Evolutionary conservation across 192 early-diverging fungal genomes (phyloP).

Genomic region (Backusella macrospora): DNA sequence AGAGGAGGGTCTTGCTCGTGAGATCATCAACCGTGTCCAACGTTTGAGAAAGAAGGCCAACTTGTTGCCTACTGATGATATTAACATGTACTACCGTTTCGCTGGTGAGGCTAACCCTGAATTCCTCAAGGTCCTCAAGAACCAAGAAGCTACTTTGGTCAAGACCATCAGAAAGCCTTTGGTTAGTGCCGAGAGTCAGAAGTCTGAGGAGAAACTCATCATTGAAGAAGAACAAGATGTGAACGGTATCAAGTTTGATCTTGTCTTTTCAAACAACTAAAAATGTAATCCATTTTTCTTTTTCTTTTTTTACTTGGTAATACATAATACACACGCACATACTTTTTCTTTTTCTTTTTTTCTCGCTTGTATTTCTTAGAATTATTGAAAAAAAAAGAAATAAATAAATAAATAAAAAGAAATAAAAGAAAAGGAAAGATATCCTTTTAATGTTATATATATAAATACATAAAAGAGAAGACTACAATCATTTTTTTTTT

Average conservation of each 20-base stretch:
- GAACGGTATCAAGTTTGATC: constrained; percentile 77
- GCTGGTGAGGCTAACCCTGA: constrained; percentile 68
- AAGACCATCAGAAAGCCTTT: constrained; percentile 77
- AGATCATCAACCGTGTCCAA: constrained; percentile 97
- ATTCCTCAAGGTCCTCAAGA: constrained; percentile 70
- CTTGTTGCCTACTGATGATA: constrained; percentile 85
- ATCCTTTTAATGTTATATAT: no score
- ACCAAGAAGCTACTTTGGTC: constrained; percentile 73
- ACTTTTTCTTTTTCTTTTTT: no score
- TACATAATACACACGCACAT: no score
- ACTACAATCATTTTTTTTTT: no score
- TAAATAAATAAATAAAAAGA: no score
- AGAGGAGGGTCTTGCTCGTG: constrained; percentile 90
- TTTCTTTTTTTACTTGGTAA: no score
- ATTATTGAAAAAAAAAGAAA: no score
- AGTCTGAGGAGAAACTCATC: constrained; percentile 57
- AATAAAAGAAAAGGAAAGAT: no score
- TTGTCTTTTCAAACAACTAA: constrained; percentile 58
- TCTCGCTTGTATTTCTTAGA: no score
- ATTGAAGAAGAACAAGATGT: constrained; percentile 87
- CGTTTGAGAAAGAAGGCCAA: constrained; percentile 94
- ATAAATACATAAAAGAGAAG: no score
- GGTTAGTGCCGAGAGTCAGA: constrained; percentile 37
- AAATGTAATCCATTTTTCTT: no score
- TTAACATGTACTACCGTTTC: constrained; percentile 83